Evolutionary conservation across 495 filamentous ascomycete species (phyloP).

Genomic region (Hypomontagnella submonticulosa): DNA sequence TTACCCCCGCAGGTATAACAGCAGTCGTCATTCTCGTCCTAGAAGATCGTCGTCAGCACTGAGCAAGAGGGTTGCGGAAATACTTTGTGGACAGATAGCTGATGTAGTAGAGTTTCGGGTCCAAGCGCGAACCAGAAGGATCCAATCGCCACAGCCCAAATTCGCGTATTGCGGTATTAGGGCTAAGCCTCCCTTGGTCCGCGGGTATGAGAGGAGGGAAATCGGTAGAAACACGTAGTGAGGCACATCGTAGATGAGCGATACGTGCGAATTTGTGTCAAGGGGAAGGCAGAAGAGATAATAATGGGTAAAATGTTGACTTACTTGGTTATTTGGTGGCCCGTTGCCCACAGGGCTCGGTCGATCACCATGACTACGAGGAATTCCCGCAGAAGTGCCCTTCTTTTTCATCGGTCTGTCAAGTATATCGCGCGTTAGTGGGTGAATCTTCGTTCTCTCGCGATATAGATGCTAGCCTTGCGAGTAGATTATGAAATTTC

Average conservation of each 20-base stretch:
- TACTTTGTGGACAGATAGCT: constrained; percentile 13
- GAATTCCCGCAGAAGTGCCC: constrained; percentile 61
- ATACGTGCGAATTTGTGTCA: constrained; percentile 1
- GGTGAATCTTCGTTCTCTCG: constrained; percentile 25
- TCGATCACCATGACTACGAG: constrained; percentile 62
- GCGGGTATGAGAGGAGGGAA: constrained; percentile 15
- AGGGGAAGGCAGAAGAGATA: not conserved
- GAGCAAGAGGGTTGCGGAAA: constrained; percentile 4
- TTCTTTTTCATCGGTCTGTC: constrained; percentile 68
- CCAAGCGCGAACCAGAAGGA: constrained; percentile 42
- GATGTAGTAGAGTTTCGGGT: constrained; percentile 36
- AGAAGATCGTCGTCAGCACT: constrained; percentile 42
- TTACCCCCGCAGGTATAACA: constrained; percentile 83
- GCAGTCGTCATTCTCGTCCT: constrained; percentile 87
- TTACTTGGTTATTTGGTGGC: constrained; percentile 56
- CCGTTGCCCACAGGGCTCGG: constrained; percentile 61
- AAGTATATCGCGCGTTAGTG: constrained; percentile 21
- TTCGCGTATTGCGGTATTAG: constrained; percentile 32
- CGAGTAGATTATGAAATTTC: constrained; percentile 18
- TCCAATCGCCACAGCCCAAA: constrained; percentile 39
- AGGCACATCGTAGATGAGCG: constrained; percentile 8
- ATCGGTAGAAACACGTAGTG: constrained; percentile 29
- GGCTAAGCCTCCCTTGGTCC: constrained; percentile 42
- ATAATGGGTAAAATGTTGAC: constrained; percentile 27
- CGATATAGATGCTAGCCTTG: constrained; percentile 9